phyloP scores from a whole-genome alignment of 805 yeast genomes.

The Pichia nanzhaoensis region DNA sequence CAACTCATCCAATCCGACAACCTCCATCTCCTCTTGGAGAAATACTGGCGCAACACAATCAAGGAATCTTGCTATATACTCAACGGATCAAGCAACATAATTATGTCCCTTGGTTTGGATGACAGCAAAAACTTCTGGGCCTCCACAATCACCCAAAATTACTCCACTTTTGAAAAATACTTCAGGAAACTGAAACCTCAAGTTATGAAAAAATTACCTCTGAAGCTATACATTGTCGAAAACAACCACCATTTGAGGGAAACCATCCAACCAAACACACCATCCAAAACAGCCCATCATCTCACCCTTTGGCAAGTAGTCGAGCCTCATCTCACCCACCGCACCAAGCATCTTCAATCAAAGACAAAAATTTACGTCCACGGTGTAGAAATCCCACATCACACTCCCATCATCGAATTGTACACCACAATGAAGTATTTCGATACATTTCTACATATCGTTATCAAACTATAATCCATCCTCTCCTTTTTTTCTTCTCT shows the following conservation, averaged over 20 bases:
- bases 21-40: no score
- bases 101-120: conserved; percentile 68
- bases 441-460: conserved; percentile 63
- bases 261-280: conserved; percentile 23
- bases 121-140: conserved; percentile 56
- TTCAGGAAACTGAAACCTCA: conserved; percentile 25
- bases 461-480: no score
- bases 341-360: no score
- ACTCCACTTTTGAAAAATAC: conserved; percentile 18
- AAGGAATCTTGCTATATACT: conserved; percentile 76
- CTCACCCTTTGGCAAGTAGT: no score
- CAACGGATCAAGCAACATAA: conserved; percentile 69
- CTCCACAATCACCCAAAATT: conserved; percentile 27
- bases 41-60: conserved; percentile 66
- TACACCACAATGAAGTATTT: conserved; percentile 40
- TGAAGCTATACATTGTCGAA: conserved; percentile 32
- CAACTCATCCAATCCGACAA: no score
- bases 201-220: conserved; percentile 37
- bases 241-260: conserved; percentile 20
- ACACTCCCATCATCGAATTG: conserved; percentile 39
- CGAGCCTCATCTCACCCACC: no score
- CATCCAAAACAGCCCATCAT: no score
- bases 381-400: conserved; percentile 46
- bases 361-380: no score
- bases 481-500: no score